A percentile compares a stretch with the other conserved stretches of the same genome.
phyloP scores from a whole-genome alignment of 2,329 filamentous ascomycete species.

The Parafenestella ontariensis region DNA sequence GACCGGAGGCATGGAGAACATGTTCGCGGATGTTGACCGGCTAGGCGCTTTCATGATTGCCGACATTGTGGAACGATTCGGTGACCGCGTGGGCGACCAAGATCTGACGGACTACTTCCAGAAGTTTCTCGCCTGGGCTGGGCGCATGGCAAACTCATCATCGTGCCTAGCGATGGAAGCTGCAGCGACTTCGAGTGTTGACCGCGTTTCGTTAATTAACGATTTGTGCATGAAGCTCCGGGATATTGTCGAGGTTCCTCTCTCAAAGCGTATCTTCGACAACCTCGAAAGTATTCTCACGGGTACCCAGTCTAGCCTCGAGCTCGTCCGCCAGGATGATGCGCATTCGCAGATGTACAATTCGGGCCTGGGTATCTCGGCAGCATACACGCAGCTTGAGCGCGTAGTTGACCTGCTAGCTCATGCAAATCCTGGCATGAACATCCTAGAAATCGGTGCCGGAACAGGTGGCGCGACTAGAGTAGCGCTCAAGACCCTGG shows the following conservation, averaged over 20 bases:
- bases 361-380: slow-evolving; percentile 10
- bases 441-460: slow-evolving; percentile 42
- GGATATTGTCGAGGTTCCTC: slow-evolving; percentile 15
- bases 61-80: slow-evolving; percentile 1
- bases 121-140: slow-evolving; percentile 6
- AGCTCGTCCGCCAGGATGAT: slow-evolving; percentile 14
- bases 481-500: slow-evolving; percentile 1
- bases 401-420: slow-evolving; percentile 44
- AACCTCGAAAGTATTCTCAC: slow-evolving; percentile 15
- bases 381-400: slow-evolving; percentile 17
- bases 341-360: slow-evolving; percentile 15
- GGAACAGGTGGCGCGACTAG: slow-evolving; percentile 16
- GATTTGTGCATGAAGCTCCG: slow-evolving; percentile 12
- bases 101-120: not conserved
- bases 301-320: slow-evolving; percentile 9
- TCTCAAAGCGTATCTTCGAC: slow-evolving; percentile 22
- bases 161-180: not conserved
- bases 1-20: not conserved
- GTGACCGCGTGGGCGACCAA: not conserved
- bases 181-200: not conserved
- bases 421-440: slow-evolving; percentile 45
- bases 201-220: slow-evolving; percentile 4
- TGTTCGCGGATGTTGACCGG: not conserved
- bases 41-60: slow-evolving; percentile 1
- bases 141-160: not conserved